Evolutionary conservation across 192 early-diverging fungal species (phyloP).

Genomic region (Coemansia aciculifera): DNA sequence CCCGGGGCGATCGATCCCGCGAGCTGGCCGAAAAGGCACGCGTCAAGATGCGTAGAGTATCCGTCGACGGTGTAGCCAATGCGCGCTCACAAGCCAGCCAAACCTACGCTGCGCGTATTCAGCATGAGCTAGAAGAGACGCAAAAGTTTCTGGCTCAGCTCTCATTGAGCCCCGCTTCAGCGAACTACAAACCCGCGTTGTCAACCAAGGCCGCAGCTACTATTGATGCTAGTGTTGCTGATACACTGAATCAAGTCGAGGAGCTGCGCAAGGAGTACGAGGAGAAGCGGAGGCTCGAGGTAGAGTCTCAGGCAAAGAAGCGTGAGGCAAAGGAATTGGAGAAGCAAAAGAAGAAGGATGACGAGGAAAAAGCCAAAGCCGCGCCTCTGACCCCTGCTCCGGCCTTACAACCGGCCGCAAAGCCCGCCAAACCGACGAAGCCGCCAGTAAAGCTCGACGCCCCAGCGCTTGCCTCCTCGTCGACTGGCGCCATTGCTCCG

Average conservation of each 20-base stretch:
- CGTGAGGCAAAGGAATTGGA: constrained; percentile 14
- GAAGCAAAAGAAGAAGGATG: constrained; percentile 13
- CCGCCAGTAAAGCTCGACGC: no score
- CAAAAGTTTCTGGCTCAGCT: constrained; percentile 24
- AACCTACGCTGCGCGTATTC: constrained; percentile 26
- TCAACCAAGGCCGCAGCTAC: not conserved
- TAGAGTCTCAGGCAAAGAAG: not conserved
- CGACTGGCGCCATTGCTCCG: not conserved
- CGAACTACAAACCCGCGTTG: not conserved
- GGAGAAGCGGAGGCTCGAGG: constrained; percentile 11
- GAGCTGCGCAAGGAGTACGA: constrained; percentile 37
- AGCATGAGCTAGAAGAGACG: constrained; percentile 34
- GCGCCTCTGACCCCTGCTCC: not conserved
- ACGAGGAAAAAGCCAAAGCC: constrained; percentile 14
- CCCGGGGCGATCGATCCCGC: constrained; percentile 16
- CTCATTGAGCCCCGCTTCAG: not conserved
- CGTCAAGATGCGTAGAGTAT: constrained; percentile 7
- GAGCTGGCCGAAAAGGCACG: constrained; percentile 14
- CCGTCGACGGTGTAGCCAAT: constrained; percentile 2
- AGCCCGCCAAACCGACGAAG: not conserved
- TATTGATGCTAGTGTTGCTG: constrained; percentile 12
- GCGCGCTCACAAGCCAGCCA: constrained; percentile 24
- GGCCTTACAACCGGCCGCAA: not conserved
- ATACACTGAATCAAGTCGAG: constrained; percentile 24
- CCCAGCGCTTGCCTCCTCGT: not conserved